These are phyloP conservation scores for Solanum sejunctum DNA, from an alignment of 257 asterid species.

Conservation along the genomic window DNA sequence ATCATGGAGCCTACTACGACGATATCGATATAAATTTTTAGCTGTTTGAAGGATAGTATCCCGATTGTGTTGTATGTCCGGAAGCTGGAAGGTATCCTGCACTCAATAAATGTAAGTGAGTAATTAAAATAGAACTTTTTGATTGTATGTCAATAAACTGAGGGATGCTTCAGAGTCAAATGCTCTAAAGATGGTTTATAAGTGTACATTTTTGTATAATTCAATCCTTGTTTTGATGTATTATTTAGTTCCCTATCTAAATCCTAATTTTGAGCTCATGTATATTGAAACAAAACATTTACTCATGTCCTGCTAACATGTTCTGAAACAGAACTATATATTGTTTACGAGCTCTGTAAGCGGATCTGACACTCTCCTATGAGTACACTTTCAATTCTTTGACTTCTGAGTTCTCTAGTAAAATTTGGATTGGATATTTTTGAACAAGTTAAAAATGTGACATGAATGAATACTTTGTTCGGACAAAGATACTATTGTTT, in stretches of 20 bases:
- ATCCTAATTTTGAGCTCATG: background rate
- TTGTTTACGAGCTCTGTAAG: conserved; percentile 39
- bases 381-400: conserved; percentile 50
- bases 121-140: background rate
- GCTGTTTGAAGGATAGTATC: background rate
- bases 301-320: background rate
- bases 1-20: background rate
- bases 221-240: background rate
- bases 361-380: conserved; percentile 43
- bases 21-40: background rate
- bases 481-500: conserved; percentile 22
- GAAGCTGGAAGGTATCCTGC: background rate
- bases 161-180: background rate
- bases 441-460: conserved; percentile 23
- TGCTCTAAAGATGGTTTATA: background rate
- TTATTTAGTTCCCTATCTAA: background rate
- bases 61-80: background rate
- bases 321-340: background rate
- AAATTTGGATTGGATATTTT: background rate
- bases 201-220: background rate
- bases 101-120: background rate
- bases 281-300: background rate
- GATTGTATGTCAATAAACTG: background rate
- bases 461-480: background rate
- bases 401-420: conserved; percentile 25